phyloP scores from a whole-genome alignment of 2,329 filamentous ascomycete species.

The Emergomyces pasteurianus region DNA sequence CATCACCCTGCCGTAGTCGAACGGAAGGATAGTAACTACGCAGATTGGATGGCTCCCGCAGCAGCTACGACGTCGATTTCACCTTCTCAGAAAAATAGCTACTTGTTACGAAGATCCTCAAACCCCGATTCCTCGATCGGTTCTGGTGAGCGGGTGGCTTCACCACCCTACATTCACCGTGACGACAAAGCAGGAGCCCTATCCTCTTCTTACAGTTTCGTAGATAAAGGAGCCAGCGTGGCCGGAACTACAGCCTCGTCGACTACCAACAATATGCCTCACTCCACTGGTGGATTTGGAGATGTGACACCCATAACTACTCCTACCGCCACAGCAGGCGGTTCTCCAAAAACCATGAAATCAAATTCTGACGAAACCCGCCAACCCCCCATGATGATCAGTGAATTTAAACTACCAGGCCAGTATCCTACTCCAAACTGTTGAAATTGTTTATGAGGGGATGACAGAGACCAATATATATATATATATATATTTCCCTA shows the following conservation, averaged over 20 bases:
- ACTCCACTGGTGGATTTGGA: not conserved
- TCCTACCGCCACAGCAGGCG: not conserved
- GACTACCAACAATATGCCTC: not conserved
- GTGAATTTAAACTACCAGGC: not conserved
- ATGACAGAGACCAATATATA: not conserved
- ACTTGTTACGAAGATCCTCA: not conserved
- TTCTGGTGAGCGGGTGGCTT: not conserved
- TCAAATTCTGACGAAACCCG: not conserved
- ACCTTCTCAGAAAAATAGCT: not conserved
- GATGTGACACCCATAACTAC: not conserved
- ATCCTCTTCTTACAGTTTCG: not conserved
- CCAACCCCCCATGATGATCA: not conserved
- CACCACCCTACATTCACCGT: not conserved
- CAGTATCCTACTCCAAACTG: not conserved
- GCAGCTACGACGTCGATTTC: slow-evolving; percentile 18
- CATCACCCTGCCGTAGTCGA: slow-evolving; percentile 3
- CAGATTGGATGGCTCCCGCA: slow-evolving; percentile 43
- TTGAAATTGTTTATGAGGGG: not conserved
- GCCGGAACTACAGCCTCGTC: not conserved
- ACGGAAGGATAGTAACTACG: slow-evolving; percentile 33
- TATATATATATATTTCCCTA: not conserved
- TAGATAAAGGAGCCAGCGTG: not conserved
- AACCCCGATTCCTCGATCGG: not conserved
- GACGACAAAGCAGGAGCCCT: not conserved
- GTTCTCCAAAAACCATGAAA: not conserved